phyloP scores from a whole-genome alignment of 176 grass and related monocot genomes.

The Cenchrus purpureus region DNA sequence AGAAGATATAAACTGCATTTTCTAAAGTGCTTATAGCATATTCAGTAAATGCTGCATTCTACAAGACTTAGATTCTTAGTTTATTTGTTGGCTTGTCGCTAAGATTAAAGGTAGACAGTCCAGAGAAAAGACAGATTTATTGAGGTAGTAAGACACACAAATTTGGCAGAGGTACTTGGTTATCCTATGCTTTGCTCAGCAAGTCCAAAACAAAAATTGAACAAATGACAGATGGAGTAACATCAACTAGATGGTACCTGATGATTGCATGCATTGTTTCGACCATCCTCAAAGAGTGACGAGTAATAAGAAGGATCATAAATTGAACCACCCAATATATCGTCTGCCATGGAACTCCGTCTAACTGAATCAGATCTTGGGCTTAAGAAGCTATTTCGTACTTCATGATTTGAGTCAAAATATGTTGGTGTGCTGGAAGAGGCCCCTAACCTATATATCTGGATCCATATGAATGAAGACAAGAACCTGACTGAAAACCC shows the following conservation, averaged over 20 bases:
- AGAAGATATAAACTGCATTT: neutral
- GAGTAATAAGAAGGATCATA: slow-evolving; percentile 96
- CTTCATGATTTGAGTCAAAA: slow-evolving; percentile 67
- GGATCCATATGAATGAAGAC: slow-evolving; percentile 97
- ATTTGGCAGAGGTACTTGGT: neutral
- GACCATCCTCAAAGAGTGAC: slow-evolving; percentile 86
- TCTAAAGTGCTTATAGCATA: neutral
- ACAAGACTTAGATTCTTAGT: neutral
- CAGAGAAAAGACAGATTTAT: neutral
- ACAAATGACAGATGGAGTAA: neutral
- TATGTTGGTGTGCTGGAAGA: slow-evolving; percentile 58
- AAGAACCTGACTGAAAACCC: slow-evolving; percentile 97
- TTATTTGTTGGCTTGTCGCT: neutral
- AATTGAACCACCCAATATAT: slow-evolving; percentile 94
- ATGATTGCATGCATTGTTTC: slow-evolving; percentile 61
- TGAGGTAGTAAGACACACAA: neutral
- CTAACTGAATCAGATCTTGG: slow-evolving; percentile 70
- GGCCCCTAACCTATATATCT: slow-evolving; percentile 87
- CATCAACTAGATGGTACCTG: slow-evolving; percentile 55
- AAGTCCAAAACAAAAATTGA: neutral
- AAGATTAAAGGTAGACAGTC: neutral
- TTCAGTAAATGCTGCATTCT: neutral
- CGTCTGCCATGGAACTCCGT: slow-evolving; percentile 80
- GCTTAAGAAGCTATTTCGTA: slow-evolving; percentile 86
- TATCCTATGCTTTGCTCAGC: neutral